Percentiles rank a stretch among this genome's conserved stretches.
phyloP scores from a whole-genome alignment of 495 filamentous ascomycete species.

The Chaetomium cochliodes region DNA sequence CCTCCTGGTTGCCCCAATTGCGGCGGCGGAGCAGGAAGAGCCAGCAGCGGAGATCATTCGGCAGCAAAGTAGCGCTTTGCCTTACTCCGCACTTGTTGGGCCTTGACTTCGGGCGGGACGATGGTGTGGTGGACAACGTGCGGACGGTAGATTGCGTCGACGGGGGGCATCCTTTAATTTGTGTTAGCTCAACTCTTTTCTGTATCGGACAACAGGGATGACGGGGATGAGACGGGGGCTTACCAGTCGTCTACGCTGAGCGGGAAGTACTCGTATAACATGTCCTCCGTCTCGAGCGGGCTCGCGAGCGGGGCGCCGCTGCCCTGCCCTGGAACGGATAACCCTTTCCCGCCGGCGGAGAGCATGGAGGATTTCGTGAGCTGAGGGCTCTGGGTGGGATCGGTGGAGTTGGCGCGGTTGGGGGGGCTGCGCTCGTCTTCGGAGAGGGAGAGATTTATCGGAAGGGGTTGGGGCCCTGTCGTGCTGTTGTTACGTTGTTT shows the following conservation, averaged over 20 bases:
- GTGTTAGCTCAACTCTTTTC: not conserved
- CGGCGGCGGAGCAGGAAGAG: not conserved
- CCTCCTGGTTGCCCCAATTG: too few species aligned
- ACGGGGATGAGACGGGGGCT: slow-evolving; percentile 8
- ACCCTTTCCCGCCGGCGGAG: not conserved
- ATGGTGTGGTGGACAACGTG: slow-evolving; percentile 89
- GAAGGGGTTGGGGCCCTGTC: slow-evolving; percentile 34
- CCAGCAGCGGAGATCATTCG: slow-evolving; percentile 1
- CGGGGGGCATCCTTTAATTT: slow-evolving; percentile 64
- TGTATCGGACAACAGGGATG: too few species aligned
- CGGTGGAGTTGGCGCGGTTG: slow-evolving; percentile 42
- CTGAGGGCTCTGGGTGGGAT: slow-evolving; percentile 36
- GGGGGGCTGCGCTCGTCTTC: slow-evolving; percentile 66
- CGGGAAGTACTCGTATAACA: slow-evolving; percentile 90
- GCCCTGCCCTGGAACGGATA: not conserved
- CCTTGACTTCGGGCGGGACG: slow-evolving; percentile 71
- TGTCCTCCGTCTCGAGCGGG: slow-evolving; percentile 72
- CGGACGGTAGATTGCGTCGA: slow-evolving; percentile 88
- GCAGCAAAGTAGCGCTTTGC: slow-evolving; percentile 82
- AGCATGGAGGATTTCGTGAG: slow-evolving; percentile 42
- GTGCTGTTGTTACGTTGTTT: slow-evolving; percentile 23
- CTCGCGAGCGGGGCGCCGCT: slow-evolving; percentile 40
- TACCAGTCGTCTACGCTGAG: slow-evolving; percentile 83
- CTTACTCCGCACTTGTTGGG: slow-evolving; percentile 63
- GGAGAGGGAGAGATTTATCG: slow-evolving; percentile 71